These are phyloP conservation scores for Cyclanthera cordifolia DNA, from an alignment of 306 rosid genomes.

Conservation along the genomic window DNA sequence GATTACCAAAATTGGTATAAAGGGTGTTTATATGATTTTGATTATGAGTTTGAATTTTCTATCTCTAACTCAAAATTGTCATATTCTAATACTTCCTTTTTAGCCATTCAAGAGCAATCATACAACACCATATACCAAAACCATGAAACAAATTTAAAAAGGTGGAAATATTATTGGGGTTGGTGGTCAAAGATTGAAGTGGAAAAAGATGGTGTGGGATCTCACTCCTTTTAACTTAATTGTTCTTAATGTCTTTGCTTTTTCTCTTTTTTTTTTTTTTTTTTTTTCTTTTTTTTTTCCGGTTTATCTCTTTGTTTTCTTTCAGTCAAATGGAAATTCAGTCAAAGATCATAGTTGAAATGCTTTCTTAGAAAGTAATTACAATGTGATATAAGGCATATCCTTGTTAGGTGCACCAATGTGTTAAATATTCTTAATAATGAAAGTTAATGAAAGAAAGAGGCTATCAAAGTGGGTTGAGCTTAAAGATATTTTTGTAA, in stretches of 20 bases:
- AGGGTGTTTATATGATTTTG: no score
- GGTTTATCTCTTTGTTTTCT: neutral
- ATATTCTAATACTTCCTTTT: neutral
- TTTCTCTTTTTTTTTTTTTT: neutral
- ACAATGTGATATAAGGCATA: neutral
- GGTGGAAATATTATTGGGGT: neutral
- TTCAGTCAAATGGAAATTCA: constrained; percentile 1
- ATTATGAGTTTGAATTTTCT: no score
- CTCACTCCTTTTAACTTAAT: constrained; percentile 4
- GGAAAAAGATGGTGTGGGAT: constrained; percentile 2
- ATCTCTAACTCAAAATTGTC: neutral
- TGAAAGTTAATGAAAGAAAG: neutral
- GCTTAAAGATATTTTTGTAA: no score
- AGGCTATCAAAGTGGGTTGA: no score
- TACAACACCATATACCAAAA: neutral
- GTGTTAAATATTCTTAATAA: no score
- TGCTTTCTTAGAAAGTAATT: neutral
- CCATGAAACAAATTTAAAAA: neutral
- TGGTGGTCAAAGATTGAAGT: constrained; percentile 5
- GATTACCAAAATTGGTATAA: no score
- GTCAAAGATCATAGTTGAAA: neutral
- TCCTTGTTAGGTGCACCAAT: no score
- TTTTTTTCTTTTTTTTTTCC: neutral
- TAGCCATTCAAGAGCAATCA: neutral
- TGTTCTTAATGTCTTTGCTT: neutral